Evolutionary conservation across 306 rosid species (phyloP), one percentile per base, ranked within the genome.

Genomic region (Vigna angularis): DNA sequence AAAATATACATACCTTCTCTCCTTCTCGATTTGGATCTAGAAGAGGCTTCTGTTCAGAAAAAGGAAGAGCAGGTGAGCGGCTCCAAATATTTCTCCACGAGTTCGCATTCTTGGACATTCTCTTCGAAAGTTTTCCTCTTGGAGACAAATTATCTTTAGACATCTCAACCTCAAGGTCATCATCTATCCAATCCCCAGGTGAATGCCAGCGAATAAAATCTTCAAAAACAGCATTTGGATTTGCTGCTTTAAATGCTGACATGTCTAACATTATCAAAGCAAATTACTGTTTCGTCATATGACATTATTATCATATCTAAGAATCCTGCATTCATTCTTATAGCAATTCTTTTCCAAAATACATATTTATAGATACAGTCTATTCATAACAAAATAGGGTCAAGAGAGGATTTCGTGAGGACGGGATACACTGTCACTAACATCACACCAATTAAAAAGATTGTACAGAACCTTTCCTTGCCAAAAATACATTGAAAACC

Each of bases 181-280:
- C 80, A 49, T 72, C 86, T 80, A 84, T 87, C 97, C 96, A 90
- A 85, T 90, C 97, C 62, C 90, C 88, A 28, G 96, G 97, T 75
- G 97, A 90, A 82, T 90, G 96, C 96, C 97, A 90, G 71, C 97
- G 83, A 76, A 90, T 89, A 79, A 92, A 92, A 85, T 92, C 96
- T 89, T 89, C 97, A 63, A 90, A 90, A 74, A 89, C 85, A 72
- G 93, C 90, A 50, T 86, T 93, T 45, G 97, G 93, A 83, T 92
- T 92, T 70, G 96, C 97, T 15, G 93, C 93, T 87, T 92, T 90
- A 82, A 92, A 92, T 58, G 96, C 97, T 61, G 93, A 89, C 97
- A 92, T 92, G 77, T 90, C 96, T 92, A 66, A 58, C 66, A 26
- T 49, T 73, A 69, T 63, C 75, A 78, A 72, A 88, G 74, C 57